Evolutionary conservation across 2,329 filamentous ascomycete genomes (phyloP), one percentile per base, ranked within the genome.

Genomic region (Triangularia verruculosa): DNA sequence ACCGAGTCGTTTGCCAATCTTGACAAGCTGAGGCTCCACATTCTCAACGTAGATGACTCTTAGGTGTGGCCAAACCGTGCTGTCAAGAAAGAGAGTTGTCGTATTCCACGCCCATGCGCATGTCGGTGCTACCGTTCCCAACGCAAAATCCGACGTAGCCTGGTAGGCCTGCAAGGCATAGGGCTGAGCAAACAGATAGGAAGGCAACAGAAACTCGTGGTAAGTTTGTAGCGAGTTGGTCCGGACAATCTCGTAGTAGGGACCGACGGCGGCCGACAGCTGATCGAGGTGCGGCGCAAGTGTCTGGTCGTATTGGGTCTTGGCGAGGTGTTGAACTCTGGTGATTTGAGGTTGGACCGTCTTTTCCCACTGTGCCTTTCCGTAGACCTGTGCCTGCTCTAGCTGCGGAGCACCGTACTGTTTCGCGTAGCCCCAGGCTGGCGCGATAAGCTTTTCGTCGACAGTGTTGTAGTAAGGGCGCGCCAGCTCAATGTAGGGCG

Each of bases 11-110:
- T 97, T 90, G 12, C 92, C 91, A 71, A 99, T 98, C 71, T 93
- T 92, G 62, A 94, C 86, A 13, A 99, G 83, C 76, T 99, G 96
- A 13, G 96, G 96, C 78, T 98, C 93, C 3, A 99, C 93, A 70
- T 96, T 97, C 72, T 97, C 89, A 11, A 89, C 86, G 72, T 98
- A 98, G 4, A 97, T 79, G 13, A 90, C 83, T 25, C 90, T 87
- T 11, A 97, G 67, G 68, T 90, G 89, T 1, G 94, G 94, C 89
- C 91, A 95, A 15, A 98, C 80, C 1, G 87, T 89, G 55, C 86
- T 85, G 63, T 92, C 86, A 32, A 96, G 78, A 72, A 97, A 94
- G 12, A 83, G 78, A 64, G 87, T 85, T 0, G 85, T 84, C 64
- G 87, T 87, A 62, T 87, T 86, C 83, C 89, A 92, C 2, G 85